Conservation (phyloP, 305 asterid species). For the Fraxinus baroniana region DNA sequence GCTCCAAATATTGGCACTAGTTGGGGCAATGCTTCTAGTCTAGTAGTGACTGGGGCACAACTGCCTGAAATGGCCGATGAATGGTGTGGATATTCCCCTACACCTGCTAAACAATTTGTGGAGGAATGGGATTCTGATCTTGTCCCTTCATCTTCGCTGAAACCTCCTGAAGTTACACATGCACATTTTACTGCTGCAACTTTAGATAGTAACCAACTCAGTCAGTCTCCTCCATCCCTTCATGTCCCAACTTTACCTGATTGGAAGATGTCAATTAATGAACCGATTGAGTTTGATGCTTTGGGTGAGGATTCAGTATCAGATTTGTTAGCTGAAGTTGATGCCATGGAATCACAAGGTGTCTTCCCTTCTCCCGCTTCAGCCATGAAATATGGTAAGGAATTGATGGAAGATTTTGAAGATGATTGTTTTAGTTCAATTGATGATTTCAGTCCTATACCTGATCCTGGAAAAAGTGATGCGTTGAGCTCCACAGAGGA, state of each 20-base stretch:
- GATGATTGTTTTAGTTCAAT: conserved; percentile 82
- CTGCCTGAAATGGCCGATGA: conserved; percentile 53
- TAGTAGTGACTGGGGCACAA: conserved; percentile 43
- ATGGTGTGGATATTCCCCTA: conserved; percentile 67
- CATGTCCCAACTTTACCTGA: conserved; percentile 35
- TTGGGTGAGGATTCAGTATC: conserved; percentile 79
- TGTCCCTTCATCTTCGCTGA: conserved; percentile 38
- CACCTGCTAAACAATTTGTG: conserved; percentile 45
- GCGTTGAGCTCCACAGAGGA: conserved; percentile 70
- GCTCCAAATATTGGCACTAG: conserved; percentile 41
- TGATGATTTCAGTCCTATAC: conserved; percentile 66
- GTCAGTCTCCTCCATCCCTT: conserved; percentile 40
- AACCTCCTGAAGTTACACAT: conserved; percentile 39
- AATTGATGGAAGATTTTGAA: conserved; percentile 59
- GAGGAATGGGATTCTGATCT: conserved; percentile 57
- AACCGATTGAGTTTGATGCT: conserved; percentile 65
- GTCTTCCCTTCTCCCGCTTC: conserved; percentile 80
- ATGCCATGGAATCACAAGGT: conserved; percentile 86
- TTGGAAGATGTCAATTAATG: conserved; percentile 54
- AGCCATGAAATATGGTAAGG: conserved; percentile 64
- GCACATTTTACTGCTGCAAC: conserved; percentile 33
- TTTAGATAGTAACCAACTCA: conserved; percentile 29
- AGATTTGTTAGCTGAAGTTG: conserved; percentile 79
- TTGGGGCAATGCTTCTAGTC: conserved; percentile 43
- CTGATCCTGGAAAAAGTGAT: conserved; percentile 57